Base-by-base conservation (phyloP, 2,329 filamentous ascomycete species). In the Microascus cirrosus region DNA sequence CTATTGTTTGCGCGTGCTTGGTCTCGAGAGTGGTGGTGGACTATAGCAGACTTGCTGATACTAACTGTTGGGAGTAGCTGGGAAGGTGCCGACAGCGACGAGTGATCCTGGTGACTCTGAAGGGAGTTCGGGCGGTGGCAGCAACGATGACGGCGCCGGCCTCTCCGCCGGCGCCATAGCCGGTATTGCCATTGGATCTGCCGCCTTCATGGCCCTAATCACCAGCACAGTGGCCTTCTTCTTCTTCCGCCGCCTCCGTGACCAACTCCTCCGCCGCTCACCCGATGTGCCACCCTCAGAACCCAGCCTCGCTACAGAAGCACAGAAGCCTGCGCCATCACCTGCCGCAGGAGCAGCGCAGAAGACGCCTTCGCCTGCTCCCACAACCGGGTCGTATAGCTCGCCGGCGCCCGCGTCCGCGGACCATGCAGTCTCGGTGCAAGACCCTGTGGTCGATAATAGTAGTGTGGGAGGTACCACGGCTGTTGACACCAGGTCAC, bases 121-220 rank as follows among this genome's bases (percentile, higher is more conserved):
- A 51, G 11, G 54, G 25, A 13, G 51, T 2, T 12, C 32, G 1
- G 55, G 42, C 12, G n/a, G 25, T 24, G 25, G 20, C 39, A 51
- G 25, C 25, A 42, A 25, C 34, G 42, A 13, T 39, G 35, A 56
- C 13, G 25, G 13, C 42, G 22, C 13, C 8, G 18, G 25, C 8
- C 39, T 60, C 28, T 36, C 54, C 20, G 24, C 28, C 15, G 54
- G 51, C 10, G 54, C 54, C 18, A 39, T 59, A 10, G 42, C 51
- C 11, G 59, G 59, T 22, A 57, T 59, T 18, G 59, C 54, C 34
- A 50, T 60, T 6, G 59, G 57, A 24, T 51, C 53, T 2, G 51
- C 54, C 7, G 54, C 32, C 36, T 20, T 59, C n/a, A 53, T 54
- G 22, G 55, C 53, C 32, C n/a, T 57, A 18, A 20, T 59, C 51